Evolutionary conservation across 2,329 filamentous ascomycete genomes (phyloP).

Genomic region (Fusarium albosuccineum): DNA sequence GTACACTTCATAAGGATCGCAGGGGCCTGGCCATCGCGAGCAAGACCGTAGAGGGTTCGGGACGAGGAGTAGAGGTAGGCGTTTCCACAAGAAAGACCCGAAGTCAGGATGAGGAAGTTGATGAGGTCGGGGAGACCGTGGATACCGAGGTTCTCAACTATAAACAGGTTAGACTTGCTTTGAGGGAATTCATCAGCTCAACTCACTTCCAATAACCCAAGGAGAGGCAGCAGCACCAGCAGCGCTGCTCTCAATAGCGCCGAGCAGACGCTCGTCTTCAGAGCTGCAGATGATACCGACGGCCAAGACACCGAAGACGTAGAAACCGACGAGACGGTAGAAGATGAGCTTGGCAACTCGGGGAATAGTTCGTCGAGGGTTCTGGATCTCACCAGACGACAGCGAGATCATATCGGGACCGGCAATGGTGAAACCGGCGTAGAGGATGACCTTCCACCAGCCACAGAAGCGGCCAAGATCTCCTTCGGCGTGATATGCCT

Average conservation of each 20-base stretch:
- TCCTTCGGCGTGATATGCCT: background rate
- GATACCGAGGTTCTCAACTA: slow-evolving; percentile 64
- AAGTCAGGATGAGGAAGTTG: slow-evolving; percentile 73
- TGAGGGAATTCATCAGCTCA: accelerated
- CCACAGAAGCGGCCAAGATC: background rate
- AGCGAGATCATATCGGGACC: slow-evolving; percentile 76
- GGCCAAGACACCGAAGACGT: slow-evolving; percentile 73
- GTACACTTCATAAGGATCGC: slow-evolving; percentile 69
- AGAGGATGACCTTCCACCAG: slow-evolving; percentile 61
- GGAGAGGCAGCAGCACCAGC: slow-evolving; percentile 70
- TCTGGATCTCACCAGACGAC: slow-evolving; percentile 70
- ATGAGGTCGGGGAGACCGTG: slow-evolving; percentile 65
- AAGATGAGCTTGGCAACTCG: slow-evolving; percentile 80
- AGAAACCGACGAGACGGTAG: slow-evolving; percentile 78
- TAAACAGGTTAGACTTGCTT: background rate
- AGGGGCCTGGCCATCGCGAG: slow-evolving; percentile 60
- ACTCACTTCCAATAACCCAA: slow-evolving; percentile 65
- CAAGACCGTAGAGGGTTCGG: slow-evolving; percentile 62
- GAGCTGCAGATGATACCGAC: slow-evolving; percentile 67
- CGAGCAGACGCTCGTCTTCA: slow-evolving; percentile 59
- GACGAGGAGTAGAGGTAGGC: slow-evolving; percentile 63
- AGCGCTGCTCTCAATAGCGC: slow-evolving; percentile 60
- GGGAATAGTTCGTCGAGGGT: slow-evolving; percentile 74
- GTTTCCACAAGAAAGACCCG: slow-evolving; percentile 58
- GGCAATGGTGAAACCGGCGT: slow-evolving; percentile 76